phyloP scores from a whole-genome alignment of 805 yeast genomes.

The Pichia paraexigua region DNA sequence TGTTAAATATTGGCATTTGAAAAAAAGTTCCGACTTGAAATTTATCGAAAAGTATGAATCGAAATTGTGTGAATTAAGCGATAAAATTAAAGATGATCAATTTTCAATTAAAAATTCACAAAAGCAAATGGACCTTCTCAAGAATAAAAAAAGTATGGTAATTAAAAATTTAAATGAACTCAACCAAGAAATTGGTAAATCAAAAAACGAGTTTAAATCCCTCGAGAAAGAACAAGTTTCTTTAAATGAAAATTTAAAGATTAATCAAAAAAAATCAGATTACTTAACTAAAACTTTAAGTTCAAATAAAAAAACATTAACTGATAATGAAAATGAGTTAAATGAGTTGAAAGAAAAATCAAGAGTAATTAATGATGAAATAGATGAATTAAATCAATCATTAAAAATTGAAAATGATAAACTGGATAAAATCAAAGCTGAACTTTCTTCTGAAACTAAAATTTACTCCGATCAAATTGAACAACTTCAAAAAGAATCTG shows the following conservation, averaged over 20 bases:
- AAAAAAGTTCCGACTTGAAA: conserved; percentile 33
- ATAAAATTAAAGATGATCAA: conserved; percentile 7
- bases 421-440: conserved; percentile 57
- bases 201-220: conserved; percentile 32
- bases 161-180: conserved; percentile 18
- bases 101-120: conserved; percentile 26
- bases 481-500: conserved; percentile 52
- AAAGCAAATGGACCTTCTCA: conserved; percentile 30
- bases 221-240: conserved; percentile 56
- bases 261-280: conserved; percentile 47
- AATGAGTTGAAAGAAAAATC: conserved; percentile 38
- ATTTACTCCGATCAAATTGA: conserved; percentile 60
- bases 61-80: conserved; percentile 1
- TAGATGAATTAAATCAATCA: conserved; percentile 36
- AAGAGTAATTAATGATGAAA: conserved; percentile 35
- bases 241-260: conserved; percentile 69
- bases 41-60: conserved; percentile 33
- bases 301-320: conserved; percentile 37
- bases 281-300: conserved; percentile 51
- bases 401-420: conserved; percentile 45
- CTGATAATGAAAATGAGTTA: conserved; percentile 40
- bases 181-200: conserved; percentile 22
- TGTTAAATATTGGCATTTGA: conserved; percentile 50
- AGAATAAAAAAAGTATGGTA: conserved; percentile 23
- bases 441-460: conserved; percentile 67